phyloP scores from a whole-genome alignment of 352 stramenopile species.

The Pythium phragmiticola region DNA sequence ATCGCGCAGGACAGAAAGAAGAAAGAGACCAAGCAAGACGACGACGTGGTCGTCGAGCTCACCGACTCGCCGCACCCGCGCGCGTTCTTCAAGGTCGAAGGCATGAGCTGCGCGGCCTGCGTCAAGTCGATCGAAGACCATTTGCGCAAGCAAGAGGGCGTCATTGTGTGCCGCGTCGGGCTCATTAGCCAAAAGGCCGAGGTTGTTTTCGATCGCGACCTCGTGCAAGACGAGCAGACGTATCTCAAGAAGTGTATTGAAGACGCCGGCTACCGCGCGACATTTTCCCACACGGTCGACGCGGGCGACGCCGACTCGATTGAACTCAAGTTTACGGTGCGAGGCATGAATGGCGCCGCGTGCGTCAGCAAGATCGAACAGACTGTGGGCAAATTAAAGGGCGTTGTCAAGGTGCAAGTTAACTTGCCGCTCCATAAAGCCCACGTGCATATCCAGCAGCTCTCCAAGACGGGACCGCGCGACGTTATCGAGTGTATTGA shows the following conservation, averaged over 20 bases:
- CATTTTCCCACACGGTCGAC: conserved; percentile 76
- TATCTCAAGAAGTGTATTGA: conserved; percentile 61
- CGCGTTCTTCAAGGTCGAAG: conserved; percentile 81
- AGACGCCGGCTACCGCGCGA: conserved; percentile 75
- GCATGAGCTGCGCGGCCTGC: conserved; percentile 86
- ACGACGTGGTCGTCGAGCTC: conserved; percentile 35
- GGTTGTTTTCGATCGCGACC: conserved; percentile 72
- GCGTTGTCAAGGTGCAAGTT: conserved; percentile 72
- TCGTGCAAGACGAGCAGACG: conserved; percentile 54
- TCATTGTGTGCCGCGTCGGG: conserved; percentile 76
- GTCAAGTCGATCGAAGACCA: conserved; percentile 88
- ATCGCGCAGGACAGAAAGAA: conserved; percentile 43
- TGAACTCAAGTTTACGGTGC: conserved; percentile 77
- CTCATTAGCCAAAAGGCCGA: conserved; percentile 88
- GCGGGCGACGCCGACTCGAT: conserved; percentile 75
- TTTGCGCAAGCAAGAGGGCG: conserved; percentile 53
- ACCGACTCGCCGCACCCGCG: conserved; percentile 54
- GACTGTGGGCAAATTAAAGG: conserved; percentile 56
- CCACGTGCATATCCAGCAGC: conserved; percentile 78
- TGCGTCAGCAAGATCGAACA: conserved; percentile 71
- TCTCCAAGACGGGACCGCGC: conserved; percentile 69
- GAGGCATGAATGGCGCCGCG: conserved; percentile 58
- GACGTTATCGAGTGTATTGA: conserved; percentile 74
- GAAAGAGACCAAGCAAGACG: conserved; percentile 26
- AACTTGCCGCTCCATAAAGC: conserved; percentile 65